Conservation (phyloP, 2,329 filamentous ascomycete genomes). For the Arthroderma uncinatum region DNA sequence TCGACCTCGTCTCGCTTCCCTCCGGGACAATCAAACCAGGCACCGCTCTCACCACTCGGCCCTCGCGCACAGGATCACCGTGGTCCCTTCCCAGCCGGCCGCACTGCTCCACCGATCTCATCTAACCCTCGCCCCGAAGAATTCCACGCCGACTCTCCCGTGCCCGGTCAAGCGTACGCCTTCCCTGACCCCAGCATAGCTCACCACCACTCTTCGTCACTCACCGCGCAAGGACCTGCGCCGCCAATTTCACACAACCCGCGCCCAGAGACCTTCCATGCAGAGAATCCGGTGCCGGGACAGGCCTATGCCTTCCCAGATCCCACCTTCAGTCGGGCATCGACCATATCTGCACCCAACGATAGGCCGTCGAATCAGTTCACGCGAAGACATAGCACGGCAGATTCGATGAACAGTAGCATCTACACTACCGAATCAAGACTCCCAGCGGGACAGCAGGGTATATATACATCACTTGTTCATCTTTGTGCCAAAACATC, state of each 20-base stretch:
- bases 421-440: slow-evolving; percentile 40
- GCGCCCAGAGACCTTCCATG: slow-evolving; percentile 40
- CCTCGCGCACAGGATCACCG: slow-evolving; percentile 32
- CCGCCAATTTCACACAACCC: slow-evolving; percentile 41
- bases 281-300: slow-evolving; percentile 39
- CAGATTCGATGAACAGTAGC: slow-evolving; percentile 38
- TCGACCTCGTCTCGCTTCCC: slow-evolving; percentile 22
- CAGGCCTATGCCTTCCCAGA: slow-evolving; percentile 44
- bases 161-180: slow-evolving; percentile 40
- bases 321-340: slow-evolving; percentile 23
- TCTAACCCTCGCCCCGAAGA: slow-evolving; percentile 41
- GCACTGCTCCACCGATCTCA: slow-evolving; percentile 39
- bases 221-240: slow-evolving; percentile 18
- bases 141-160: slow-evolving; percentile 41
- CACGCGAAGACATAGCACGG: slow-evolving; percentile 37
- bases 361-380: slow-evolving; percentile 26
- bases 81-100: slow-evolving; percentile 31
- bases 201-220: neutral
- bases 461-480: slow-evolving; percentile 25
- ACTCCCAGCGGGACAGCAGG: slow-evolving; percentile 38
- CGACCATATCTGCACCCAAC: slow-evolving; percentile 27
- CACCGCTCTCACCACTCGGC: slow-evolving; percentile 33
- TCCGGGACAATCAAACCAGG: slow-evolving; percentile 25
- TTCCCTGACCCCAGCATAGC: slow-evolving; percentile 39
- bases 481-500: neutral